phyloP scores from a whole-genome alignment of 1,284 basidiomycete species.

The Trametes versicolor region DNA sequence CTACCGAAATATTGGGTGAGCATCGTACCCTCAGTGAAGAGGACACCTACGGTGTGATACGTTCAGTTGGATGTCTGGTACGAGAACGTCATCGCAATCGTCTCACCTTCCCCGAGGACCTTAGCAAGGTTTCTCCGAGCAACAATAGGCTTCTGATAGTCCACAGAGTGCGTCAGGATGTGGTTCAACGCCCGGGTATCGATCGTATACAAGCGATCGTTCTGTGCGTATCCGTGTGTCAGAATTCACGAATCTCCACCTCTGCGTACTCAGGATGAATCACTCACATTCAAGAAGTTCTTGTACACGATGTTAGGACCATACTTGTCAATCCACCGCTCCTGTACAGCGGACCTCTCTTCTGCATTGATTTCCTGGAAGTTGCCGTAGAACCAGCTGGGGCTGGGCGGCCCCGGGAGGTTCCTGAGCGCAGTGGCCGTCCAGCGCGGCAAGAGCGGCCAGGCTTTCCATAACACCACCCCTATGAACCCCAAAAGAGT shows the following conservation, averaged over 20 bases:
- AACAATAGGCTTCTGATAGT: slow-evolving; percentile 46
- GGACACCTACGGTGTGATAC: slow-evolving; percentile 14
- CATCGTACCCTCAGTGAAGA: slow-evolving; percentile 26
- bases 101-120: slow-evolving; percentile 45
- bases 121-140: slow-evolving; percentile 35
- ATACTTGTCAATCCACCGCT: slow-evolving; percentile 30
- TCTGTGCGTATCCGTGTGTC: not conserved
- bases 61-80: not conserved
- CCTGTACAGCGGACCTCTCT: slow-evolving; percentile 28
- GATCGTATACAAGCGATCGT: slow-evolving; percentile 41
- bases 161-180: slow-evolving; percentile 45
- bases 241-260: too few species aligned
- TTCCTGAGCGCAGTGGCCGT: slow-evolving; percentile 53
- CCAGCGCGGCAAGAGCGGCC: slow-evolving; percentile 25
- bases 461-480: slow-evolving; percentile 1
- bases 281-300: slow-evolving; percentile 22
- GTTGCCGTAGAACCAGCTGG: slow-evolving; percentile 63
- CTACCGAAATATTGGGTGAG: not conserved
- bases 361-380: slow-evolving; percentile 19
- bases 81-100: too few species aligned
- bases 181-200: slow-evolving; percentile 50
- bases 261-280: not conserved
- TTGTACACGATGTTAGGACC: slow-evolving; percentile 30
- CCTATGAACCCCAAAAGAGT: not conserved
- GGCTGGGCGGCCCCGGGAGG: slow-evolving; percentile 59